Conservation (phyloP, 2,329 filamentous ascomycete species). For the Cadophora sp. region DNA sequence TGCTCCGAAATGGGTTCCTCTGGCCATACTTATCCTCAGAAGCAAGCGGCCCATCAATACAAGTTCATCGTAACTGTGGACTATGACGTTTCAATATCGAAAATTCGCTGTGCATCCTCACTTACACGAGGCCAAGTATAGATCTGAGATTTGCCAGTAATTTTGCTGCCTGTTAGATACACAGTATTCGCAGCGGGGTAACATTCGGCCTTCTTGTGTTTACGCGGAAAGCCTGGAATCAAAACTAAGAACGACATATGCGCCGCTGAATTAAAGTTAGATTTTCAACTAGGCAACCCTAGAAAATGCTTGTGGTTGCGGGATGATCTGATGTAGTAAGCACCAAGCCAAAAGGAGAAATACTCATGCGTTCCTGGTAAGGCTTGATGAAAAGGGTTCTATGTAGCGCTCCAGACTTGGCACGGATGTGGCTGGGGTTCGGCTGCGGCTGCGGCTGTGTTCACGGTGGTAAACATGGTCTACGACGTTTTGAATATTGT, state of each 20-base stretch:
- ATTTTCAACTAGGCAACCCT: neutral
- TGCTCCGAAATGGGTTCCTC: no score
- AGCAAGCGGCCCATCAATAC: neutral
- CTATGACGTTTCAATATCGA: neutral
- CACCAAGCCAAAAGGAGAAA: neutral
- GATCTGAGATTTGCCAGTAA: neutral
- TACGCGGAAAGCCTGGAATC: neutral
- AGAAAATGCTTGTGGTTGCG: no score
- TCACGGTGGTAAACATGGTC: neutral
- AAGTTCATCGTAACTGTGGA: neutral
- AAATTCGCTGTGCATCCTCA: neutral
- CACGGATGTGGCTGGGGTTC: neutral
- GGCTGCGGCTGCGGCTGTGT: neutral
- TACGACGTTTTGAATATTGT: neutral
- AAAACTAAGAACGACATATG: neutral
- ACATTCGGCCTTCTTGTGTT: neutral
- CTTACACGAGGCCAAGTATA: neutral
- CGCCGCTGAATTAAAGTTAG: neutral
- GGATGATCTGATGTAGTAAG: neutral
- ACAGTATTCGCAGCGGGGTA: neutral
- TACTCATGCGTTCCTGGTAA: no score
- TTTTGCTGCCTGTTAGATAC: neutral
- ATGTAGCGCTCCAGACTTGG: slow-evolving; percentile 5
- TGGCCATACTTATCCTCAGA: neutral
- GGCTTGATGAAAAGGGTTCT: neutral